These are phyloP conservation scores for Tuber indicum DNA, from an alignment of 495 filamentous ascomycete genomes.

Conservation along the genomic window DNA sequence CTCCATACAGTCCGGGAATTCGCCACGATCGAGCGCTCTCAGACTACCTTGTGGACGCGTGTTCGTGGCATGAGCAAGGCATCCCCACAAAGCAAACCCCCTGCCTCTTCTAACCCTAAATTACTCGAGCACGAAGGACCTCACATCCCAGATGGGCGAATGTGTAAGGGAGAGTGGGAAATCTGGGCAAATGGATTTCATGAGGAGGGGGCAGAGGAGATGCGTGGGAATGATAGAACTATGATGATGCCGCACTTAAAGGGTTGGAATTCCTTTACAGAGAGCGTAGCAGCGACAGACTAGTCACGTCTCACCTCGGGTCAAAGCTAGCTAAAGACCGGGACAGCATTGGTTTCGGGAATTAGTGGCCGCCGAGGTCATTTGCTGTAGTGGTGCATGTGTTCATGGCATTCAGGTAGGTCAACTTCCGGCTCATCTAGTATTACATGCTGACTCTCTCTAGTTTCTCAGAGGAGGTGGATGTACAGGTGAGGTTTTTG, in stretches of 20 bases:
- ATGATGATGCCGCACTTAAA: slow-evolving; percentile 33
- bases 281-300: slow-evolving; percentile 8
- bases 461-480: no score
- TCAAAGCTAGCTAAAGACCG: no score
- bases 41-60: slow-evolving; percentile 29
- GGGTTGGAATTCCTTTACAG: slow-evolving; percentile 41
- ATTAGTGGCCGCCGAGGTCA: no score
- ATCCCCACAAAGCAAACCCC: no score
- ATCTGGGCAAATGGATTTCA: slow-evolving; percentile 35
- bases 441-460: no score
- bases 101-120: neutral
- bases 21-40: slow-evolving; percentile 30
- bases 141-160: slow-evolving; percentile 39
- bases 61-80: slow-evolving; percentile 7
- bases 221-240: slow-evolving; percentile 15
- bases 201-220: slow-evolving; percentile 24
- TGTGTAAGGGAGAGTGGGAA: slow-evolving; percentile 41
- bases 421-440: no score
- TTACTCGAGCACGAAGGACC: slow-evolving; percentile 40
- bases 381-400: no score
- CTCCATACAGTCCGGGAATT: slow-evolving; percentile 41
- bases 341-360: no score
- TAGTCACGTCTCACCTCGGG: no score
- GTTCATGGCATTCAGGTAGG: no score
- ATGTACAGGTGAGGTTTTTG: no score